Conservation (phyloP, 257 asterid genomes). For the Solanum chmielewskii region DNA sequence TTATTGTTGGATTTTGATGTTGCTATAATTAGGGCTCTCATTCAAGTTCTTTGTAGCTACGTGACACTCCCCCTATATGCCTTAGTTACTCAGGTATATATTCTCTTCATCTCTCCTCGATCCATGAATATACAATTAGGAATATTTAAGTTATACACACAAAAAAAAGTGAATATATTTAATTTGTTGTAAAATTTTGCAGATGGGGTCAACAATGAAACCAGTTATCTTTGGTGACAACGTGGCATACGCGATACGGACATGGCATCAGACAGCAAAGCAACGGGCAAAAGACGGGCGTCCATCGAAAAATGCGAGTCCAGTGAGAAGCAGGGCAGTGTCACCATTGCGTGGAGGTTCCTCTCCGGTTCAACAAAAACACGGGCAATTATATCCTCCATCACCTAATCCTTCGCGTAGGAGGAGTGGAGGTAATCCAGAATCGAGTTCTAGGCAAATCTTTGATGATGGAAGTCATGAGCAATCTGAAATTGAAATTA, state of each 20-base stretch:
- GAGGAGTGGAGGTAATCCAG: neutral
- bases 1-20: neutral
- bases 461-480: neutral
- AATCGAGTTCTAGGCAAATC: neutral
- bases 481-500: neutral
- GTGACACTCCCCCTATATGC: slow-evolving; percentile 4
- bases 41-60: slow-evolving; percentile 1
- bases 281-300: neutral
- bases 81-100: neutral
- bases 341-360: neutral
- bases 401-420: neutral
- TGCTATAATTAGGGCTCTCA: neutral
- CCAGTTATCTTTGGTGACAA: neutral
- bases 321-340: neutral
- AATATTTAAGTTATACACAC: neutral
- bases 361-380: neutral
- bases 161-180: neutral
- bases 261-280: neutral
- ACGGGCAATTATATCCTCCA: neutral
- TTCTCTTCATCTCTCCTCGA: neutral
- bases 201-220: slow-evolving; percentile 8
- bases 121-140: neutral
- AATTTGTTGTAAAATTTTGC: neutral
- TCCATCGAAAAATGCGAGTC: neutral
- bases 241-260: neutral